Evolutionary conservation across 2,329 filamentous ascomycete genomes (phyloP), one percentile per base, ranked within the genome.

Genomic region (Phialemoniopsis sp.): DNA sequence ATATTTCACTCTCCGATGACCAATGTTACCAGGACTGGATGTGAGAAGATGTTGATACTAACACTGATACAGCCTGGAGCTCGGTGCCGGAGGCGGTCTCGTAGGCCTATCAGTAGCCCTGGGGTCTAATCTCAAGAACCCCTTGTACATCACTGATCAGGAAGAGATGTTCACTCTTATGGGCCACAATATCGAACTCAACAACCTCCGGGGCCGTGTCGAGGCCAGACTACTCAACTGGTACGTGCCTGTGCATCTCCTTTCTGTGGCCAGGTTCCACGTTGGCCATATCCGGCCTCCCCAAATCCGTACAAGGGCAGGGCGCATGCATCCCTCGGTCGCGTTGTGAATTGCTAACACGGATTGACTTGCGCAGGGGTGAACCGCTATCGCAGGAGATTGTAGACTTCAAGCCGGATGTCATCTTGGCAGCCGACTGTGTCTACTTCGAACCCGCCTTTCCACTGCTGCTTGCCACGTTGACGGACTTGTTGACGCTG

Each of bases 361-460:
- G 6, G 10, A 26, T 26, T 26, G 6, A 6, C 10, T 26, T 6
- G 6, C 17, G 17, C 48, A 83, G 80, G 81, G 80, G 80, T 41
- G 72, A 82, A 46, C 66, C 76, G 38, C 65, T 85, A 34, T 69
- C 79, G 29, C 59, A 66, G 32, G 61, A 67, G 32, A 66, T 84
- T 32, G 50, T 71, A 38, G 63, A 71, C 39, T 69, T 72, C 50
- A 76, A 77, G 46, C 88, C 89, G 14, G 81, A 90, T 53, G 72
- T 95, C 40, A 82, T 98, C 40, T 75, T 97, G n/a, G 93, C 93
- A 4, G 91, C 90, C 31, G 93, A 97, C 62, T 97, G 91, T 64
- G 89, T 95, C 36, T 98, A 97, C 68, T 95, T 95, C 60, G 93
- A 97, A 63, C 89, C 91, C 3, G 88, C 93, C 2, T 97, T 97